Conservation (phyloP, 208 protist species). For the Porcisia deanei region DNA sequence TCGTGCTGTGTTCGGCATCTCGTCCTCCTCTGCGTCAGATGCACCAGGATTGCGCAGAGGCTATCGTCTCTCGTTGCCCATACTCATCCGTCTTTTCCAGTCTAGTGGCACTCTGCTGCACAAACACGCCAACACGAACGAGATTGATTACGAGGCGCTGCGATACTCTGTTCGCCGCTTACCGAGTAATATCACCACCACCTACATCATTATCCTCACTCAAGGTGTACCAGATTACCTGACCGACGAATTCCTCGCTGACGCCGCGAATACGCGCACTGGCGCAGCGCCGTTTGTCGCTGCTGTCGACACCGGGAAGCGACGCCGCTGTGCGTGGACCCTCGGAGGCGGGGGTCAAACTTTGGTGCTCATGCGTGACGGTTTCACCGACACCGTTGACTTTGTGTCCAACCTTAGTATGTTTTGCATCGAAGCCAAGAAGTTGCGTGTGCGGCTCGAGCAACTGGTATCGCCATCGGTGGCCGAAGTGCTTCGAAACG, state of each 20-base stretch:
- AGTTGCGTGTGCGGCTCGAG: conserved; percentile 65
- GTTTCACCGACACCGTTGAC: conserved; percentile 86
- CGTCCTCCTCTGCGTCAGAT: conserved; percentile 44
- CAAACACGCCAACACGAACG: conserved; percentile 44
- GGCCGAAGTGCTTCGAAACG: conserved; percentile 61
- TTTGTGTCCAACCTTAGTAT: conserved; percentile 86
- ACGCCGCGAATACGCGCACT: conserved; percentile 29
- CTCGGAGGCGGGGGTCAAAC: conserved; percentile 68
- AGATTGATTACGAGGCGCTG: conserved; percentile 71
- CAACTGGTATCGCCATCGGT: conserved; percentile 74
- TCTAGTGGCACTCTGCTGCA: conserved; percentile 61
- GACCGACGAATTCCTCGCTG: conserved; percentile 57
- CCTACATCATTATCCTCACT: conserved; percentile 66
- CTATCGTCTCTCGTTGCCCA: conserved; percentile 56
- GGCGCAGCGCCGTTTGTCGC: conserved; percentile 23
- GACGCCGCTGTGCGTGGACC: conserved; percentile 66
- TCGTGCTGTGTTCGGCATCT: conserved; percentile 69
- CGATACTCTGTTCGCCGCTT: conserved; percentile 66
- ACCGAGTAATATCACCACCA: conserved; percentile 65
- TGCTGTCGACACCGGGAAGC: conserved; percentile 54
- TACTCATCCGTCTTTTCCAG: conserved; percentile 53
- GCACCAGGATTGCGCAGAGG: conserved; percentile 22
- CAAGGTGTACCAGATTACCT: conserved; percentile 54
- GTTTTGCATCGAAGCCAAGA: conserved; percentile 72
- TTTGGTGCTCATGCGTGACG: conserved; percentile 83